Evolutionary conservation across 805 yeast genomes (phyloP).

Genomic region (Pichia californica): DNA sequence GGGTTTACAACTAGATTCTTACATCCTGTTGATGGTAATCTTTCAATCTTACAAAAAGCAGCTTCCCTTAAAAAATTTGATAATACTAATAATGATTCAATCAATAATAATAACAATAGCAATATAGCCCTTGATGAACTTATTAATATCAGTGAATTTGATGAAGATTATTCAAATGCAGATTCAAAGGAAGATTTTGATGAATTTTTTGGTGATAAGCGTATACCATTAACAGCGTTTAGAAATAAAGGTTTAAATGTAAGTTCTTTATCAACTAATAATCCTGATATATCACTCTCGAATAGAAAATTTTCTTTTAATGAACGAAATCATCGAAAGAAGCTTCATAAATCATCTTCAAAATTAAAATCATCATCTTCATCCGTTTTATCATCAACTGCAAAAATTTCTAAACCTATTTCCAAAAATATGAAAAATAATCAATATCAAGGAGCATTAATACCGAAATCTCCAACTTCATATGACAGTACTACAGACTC

Average conservation of each 20-base stretch:
- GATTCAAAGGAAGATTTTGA: conserved; percentile 8
- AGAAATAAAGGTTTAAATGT: conserved; percentile 49
- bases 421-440: not conserved
- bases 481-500: not conserved
- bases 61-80: conserved; percentile 4
- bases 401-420: conserved; percentile 14
- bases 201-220: conserved; percentile 28
- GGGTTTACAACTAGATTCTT: conserved; percentile 87
- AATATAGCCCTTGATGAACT: conserved; percentile 59
- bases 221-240: conserved; percentile 84
- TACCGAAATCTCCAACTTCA: not conserved
- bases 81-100: conserved; percentile 10
- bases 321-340: conserved; percentile 13
- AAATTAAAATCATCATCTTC: too few species aligned
- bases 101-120: not conserved
- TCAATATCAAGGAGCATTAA: not conserved
- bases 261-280: not conserved
- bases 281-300: not conserved
- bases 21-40: conserved; percentile 35
- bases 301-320: conserved; percentile 23
- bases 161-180: conserved; percentile 34
- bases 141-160: conserved; percentile 81
- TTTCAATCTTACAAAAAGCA: conserved; percentile 23
- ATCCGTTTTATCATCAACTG: conserved; percentile 6
- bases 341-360: conserved; percentile 13